Base-by-base conservation (phyloP, 257 asterid genomes). In the Voacanga thouarsii region DNA sequence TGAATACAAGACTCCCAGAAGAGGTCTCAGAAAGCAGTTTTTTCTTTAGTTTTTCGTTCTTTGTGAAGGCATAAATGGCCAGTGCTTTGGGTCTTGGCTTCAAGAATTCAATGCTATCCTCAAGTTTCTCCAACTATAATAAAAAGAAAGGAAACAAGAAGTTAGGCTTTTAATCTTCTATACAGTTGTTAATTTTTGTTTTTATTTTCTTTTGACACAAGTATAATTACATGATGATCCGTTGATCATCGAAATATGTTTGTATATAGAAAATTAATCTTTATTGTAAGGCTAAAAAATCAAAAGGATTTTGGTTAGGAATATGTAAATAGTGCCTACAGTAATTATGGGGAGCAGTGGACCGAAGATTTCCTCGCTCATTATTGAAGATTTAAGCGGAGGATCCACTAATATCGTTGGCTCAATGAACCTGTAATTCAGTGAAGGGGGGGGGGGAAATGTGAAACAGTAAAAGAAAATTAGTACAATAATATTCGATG, bases 321-420 rank as follows among this genome's bases (percentile, higher is more conserved):
- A 33, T 39, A 1, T 0, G 45, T 0, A 43, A 3, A 61, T 37
- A 50, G 3, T 59, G 59, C 96, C 84, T 68, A 93, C 97, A 0
- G 94, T 88, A 64, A 93, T 87, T 59, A 93, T 85, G 16, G 98
- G 98, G 74, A 92, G 97, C 75, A 93, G 71, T 60, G 97, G 97
- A 37, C 97, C 97, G 51, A 93, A 93, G 24, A 92, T 82, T 86
- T 93, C 98, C 76, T 90, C 97, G 10, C 84, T 83, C 98, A 92
- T 93, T 74, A 93, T 83, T 76, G 81, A 77, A 83, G 98, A 79
- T 44, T 84, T 74, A 33, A 84, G 77, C 1, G 98, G 98, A 80
- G 97, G 98, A 84, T 93, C 92, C 55, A 93, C 45, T 78, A 93
- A 60, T 72, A 93, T 6, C 24, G 98, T 93, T 56, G 98, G 96